These are phyloP conservation scores for Mangifera indica DNA, from an alignment of 345 rosid genomes.

Conservation along the genomic window DNA sequence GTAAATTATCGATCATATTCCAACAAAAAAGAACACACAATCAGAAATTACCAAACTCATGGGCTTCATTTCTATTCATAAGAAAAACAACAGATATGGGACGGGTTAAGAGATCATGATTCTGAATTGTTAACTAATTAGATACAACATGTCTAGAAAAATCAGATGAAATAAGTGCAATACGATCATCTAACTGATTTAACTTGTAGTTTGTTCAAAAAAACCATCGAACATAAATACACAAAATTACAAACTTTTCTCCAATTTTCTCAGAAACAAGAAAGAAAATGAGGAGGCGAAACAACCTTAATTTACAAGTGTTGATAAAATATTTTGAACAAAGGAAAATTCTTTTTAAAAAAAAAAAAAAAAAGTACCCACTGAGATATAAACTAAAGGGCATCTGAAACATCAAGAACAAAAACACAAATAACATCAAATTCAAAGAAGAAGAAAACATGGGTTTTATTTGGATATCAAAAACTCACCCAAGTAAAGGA, in stretches of 20 bases:
- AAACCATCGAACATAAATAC: neutral
- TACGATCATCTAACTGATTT: neutral
- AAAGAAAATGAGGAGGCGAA: conserved; percentile 15
- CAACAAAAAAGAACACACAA: neutral
- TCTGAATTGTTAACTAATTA: neutral
- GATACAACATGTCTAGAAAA: neutral
- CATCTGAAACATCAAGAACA: conserved; percentile 5
- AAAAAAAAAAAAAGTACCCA: conserved; percentile 8
- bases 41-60: conserved; percentile 2
- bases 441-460: neutral
- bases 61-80: neutral
- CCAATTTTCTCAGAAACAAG: conserved; percentile 23
- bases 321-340: neutral
- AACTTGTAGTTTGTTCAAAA: neutral
- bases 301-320: conserved; percentile 12
- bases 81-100: neutral
- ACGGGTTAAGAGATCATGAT: neutral
- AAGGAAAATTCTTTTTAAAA: neutral
- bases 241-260: neutral
- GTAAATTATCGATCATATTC: neutral
- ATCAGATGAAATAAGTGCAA: neutral
- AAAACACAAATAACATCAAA: neutral
- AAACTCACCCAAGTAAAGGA: neutral
- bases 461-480: conserved; percentile 1
- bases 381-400: neutral